phyloP scores from a whole-genome alignment of 495 filamentous ascomycete species.

The Penicillium goetzii region DNA sequence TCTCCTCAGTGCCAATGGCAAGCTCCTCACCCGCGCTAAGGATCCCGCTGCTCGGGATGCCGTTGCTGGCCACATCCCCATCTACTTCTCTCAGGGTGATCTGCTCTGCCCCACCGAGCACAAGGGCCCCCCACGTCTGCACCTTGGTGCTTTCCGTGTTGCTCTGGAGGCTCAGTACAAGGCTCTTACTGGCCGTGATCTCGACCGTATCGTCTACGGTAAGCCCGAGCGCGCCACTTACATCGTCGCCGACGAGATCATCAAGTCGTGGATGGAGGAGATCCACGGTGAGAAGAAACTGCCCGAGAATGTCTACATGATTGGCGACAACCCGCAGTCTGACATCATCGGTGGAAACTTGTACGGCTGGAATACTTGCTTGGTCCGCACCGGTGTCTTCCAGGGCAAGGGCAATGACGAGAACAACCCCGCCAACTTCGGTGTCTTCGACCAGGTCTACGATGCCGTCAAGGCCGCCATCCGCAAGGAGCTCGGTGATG shows the following conservation, averaged over 20 bases:
- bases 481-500: constrained; percentile 58
- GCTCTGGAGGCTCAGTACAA: constrained; percentile 79
- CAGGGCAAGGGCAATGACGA: constrained; percentile 56
- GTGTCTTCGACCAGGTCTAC: constrained; percentile 59
- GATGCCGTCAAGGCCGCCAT: constrained; percentile 57
- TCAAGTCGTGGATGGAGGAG: constrained; percentile 75
- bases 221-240: constrained; percentile 81
- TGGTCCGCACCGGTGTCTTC: constrained; percentile 66
- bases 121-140: constrained; percentile 69
- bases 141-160: constrained; percentile 76
- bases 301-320: constrained; percentile 78
- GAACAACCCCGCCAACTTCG: constrained; percentile 63
- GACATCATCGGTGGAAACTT: constrained; percentile 80
- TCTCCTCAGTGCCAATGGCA: constrained; percentile 70
- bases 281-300: constrained; percentile 72
- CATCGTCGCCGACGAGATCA: constrained; percentile 78
- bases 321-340: constrained; percentile 78
- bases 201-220: constrained; percentile 83
- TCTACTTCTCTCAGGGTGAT: constrained; percentile 78
- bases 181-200: constrained; percentile 69
- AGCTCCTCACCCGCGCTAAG: constrained; percentile 65
- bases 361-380: constrained; percentile 80
- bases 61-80: constrained; percentile 68
- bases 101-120: constrained; percentile 76
- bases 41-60: constrained; percentile 51